Evolutionary conservation across 495 filamentous ascomycete species (phyloP).

Genomic region (Lasiosphaeriaceae sp.): DNA sequence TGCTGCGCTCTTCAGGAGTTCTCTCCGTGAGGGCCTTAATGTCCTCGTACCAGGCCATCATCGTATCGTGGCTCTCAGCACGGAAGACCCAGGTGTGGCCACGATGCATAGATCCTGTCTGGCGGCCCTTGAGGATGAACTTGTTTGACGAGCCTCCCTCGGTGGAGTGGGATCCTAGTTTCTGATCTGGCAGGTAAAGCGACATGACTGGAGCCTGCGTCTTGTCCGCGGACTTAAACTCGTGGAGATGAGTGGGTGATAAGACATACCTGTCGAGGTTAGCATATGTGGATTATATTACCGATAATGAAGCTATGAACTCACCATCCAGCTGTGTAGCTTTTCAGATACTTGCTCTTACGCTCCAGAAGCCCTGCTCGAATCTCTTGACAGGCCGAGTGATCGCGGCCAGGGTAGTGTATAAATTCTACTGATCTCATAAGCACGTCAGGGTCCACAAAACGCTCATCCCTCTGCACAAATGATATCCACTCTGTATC

Average conservation of each 20-base stretch:
- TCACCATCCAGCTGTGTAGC: constrained; percentile 94
- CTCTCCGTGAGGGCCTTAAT: constrained; percentile 83
- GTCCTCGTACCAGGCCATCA: constrained; percentile 95
- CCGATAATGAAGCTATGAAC: too few relatives aligned
- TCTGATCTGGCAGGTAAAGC: constrained; percentile 88
- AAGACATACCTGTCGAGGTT: constrained; percentile 78
- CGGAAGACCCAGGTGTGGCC: constrained; percentile 98
- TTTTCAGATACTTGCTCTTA: constrained; percentile 98
- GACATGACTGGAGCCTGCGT: constrained; percentile 82
- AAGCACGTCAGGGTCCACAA: constrained; percentile 81
- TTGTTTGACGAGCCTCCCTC: constrained; percentile 90
- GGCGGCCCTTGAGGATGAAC: constrained; percentile 93
- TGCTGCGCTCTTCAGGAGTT: constrained; percentile 83
- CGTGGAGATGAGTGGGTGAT: constrained; percentile 93
- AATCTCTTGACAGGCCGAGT: constrained; percentile 82
- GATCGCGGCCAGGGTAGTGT: constrained; percentile 87
- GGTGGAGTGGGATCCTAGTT: constrained; percentile 86
- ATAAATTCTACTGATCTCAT: constrained; percentile 78
- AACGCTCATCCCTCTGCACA: constrained; percentile 74
- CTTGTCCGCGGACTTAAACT: constrained; percentile 87
- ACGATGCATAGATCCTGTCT: constrained; percentile 88
- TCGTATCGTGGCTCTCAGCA: constrained; percentile 89
- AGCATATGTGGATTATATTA: too few relatives aligned
- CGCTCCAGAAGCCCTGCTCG: constrained; percentile 87
- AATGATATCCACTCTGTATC: constrained; percentile 89